Conservation (phyloP, 768 basidiomycete genomes). For the Lyophyllum atratum region DNA sequence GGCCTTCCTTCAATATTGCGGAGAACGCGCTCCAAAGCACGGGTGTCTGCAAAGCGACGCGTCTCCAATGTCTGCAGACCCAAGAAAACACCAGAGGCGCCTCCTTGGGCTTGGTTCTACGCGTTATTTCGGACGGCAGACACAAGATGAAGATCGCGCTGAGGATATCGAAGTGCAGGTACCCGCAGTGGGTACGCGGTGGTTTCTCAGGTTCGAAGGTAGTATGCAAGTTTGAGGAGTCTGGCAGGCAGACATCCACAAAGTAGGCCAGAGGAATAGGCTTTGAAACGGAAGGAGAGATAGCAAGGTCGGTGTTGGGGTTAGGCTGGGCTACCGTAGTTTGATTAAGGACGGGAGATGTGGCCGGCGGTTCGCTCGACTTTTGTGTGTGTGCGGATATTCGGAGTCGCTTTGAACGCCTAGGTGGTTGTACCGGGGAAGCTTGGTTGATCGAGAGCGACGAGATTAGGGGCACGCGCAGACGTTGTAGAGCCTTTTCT, state of each 20-base stretch:
- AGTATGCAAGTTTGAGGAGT: background rate
- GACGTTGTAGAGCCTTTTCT: background rate
- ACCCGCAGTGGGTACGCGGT: background rate
- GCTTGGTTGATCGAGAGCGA: too few species aligned
- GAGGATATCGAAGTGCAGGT: background rate
- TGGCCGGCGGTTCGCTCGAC: background rate
- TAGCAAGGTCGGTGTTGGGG: background rate
- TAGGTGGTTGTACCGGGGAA: too few species aligned
- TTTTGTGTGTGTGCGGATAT: background rate
- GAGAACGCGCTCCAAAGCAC: background rate
- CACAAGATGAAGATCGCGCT: constrained; percentile 2
- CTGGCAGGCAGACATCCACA: background rate
- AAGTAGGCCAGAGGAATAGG: background rate
- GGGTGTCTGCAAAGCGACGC: background rate
- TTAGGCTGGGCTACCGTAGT: background rate
- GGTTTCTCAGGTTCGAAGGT: background rate
- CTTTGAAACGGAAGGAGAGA: background rate
- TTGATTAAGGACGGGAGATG: background rate
- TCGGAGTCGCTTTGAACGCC: background rate
- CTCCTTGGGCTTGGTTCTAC: background rate
- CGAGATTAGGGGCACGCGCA: background rate
- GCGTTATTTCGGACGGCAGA: background rate
- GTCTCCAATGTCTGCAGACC: constrained; percentile 4
- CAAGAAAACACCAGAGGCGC: background rate
- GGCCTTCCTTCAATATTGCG: background rate